Conservation (phyloP, 208 protist genomes). For the Trypanosoma vivax region DNA sequence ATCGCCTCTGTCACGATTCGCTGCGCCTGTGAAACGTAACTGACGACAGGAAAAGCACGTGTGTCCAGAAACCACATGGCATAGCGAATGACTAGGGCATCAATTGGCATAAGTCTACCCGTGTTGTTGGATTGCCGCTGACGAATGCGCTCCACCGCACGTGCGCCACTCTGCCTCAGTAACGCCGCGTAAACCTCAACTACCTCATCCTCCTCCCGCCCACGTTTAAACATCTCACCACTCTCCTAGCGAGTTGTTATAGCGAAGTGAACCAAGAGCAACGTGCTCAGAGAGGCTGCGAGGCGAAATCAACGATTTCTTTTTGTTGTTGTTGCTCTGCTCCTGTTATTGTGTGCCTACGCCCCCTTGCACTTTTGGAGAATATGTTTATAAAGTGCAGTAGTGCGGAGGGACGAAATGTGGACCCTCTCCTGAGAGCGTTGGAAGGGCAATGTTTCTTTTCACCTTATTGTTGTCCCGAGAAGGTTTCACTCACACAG, state of each 20-base stretch:
- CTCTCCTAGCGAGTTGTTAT: neutral
- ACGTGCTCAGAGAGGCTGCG: too few species aligned
- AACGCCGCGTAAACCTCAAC: constrained; percentile 60
- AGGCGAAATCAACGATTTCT: too few species aligned
- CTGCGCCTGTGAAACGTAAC: constrained; percentile 69
- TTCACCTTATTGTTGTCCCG: too few species aligned
- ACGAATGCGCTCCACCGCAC: constrained; percentile 64
- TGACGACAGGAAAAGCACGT: constrained; percentile 25
- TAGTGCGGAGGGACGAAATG: too few species aligned
- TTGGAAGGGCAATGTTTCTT: too few species aligned
- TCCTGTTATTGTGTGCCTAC: too few species aligned
- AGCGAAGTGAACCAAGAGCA: too few species aligned
- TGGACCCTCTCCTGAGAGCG: too few species aligned
- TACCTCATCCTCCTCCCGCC: constrained; percentile 47
- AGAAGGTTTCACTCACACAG: too few species aligned
- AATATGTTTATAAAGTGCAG: too few species aligned
- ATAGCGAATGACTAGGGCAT: constrained; percentile 68
- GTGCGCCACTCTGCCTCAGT: constrained; percentile 61
- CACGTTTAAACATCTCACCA: constrained; percentile 29
- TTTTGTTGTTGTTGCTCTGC: too few species aligned
- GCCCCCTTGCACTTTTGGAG: too few species aligned
- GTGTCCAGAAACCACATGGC: constrained; percentile 66
- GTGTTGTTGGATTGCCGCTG: constrained; percentile 21
- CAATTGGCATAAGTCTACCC: constrained; percentile 47
- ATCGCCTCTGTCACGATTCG: constrained; percentile 50